Evolutionary conservation across 176 grass and related monocot genomes (phyloP), one percentile per base, ranked within the genome.

Genomic region (Hsuehochloa calcarea): DNA sequence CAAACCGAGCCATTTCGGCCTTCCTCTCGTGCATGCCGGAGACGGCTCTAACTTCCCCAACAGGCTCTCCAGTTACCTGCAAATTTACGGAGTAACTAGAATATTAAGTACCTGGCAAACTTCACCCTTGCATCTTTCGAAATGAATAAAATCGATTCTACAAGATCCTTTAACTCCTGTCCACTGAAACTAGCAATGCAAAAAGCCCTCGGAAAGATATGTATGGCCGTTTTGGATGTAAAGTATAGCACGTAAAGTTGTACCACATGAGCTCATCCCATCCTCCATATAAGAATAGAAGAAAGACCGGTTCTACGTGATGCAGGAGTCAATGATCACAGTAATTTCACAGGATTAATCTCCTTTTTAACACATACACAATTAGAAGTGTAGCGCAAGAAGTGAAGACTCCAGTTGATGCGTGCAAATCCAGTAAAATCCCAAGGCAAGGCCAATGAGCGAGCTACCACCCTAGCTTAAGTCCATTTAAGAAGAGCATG

Each of bases 1-100:
- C 91, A 41, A 85, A 85, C 55, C 93, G 93, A 46, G 91, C 93
- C 91, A 95, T 98, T 55, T 93, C 96, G 0, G 96, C 96, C 76
- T 98, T 98, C 62, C 93, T 95, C 78, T 98, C 96, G n/a, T 98
- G 96, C 96, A 95, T 93, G 70, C 93, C 96, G 0, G 96, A 89
- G 61, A 98, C 96, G 20, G 91, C 89, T 78, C 88, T 88, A 68
- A 98, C 93, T 86, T 98, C 96, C 8, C 96, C 93, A 25, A 98
- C 91, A 51, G 89, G 87, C 26, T 95, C 92, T 43, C 92, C 93
- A 74, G 89, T 95, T 52, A 93, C 70, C 96, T 98, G 85, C 82
- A 80, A 22, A 78, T 50, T 1, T 4, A 82, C 51, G n/a, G 31
- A 90, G 15, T 41, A 74, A 31, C 9, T 12, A 47, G 50, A 27